Evolutionary conservation across 2,329 filamentous ascomycete species (phyloP).

Genomic region (Incumbomyces delicatus): DNA sequence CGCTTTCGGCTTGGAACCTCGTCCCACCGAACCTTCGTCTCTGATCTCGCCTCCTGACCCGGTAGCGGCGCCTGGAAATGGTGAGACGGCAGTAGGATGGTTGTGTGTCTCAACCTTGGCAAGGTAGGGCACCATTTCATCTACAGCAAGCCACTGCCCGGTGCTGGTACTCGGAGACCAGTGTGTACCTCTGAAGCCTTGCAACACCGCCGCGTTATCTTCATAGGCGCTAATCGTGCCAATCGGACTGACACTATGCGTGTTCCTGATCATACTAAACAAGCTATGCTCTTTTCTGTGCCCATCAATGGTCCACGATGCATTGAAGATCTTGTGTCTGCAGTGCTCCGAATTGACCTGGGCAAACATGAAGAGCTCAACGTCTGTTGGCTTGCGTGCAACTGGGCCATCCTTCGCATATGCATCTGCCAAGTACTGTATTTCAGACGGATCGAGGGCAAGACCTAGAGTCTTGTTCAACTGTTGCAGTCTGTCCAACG

Average conservation of each 20-base stretch:
- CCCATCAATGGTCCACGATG: slow-evolving; percentile 89
- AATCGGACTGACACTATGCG: slow-evolving; percentile 65
- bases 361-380: slow-evolving; percentile 98
- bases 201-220: slow-evolving; percentile 90
- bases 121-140: slow-evolving; percentile 77
- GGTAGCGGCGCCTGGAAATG: slow-evolving; percentile 85
- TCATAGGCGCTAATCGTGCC: slow-evolving; percentile 93
- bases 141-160: slow-evolving; percentile 77
- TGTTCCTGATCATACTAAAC: slow-evolving; percentile 95
- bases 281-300: slow-evolving; percentile 67
- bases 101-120: slow-evolving; percentile 98
- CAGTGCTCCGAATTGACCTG: slow-evolving; percentile 98
- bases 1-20: slow-evolving; percentile 86
- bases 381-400: slow-evolving; percentile 63
- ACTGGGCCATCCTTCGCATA: slow-evolving; percentile 56
- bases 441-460: slow-evolving; percentile 77
- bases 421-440: slow-evolving; percentile 84
- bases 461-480: slow-evolving; percentile 80
- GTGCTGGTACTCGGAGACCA: slow-evolving; percentile 85
- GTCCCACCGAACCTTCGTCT: slow-evolving; percentile 87
- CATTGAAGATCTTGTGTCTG: slow-evolving; percentile 87
- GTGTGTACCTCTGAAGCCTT: slow-evolving; percentile 60
- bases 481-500: slow-evolving; percentile 62
- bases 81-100: slow-evolving; percentile 90
- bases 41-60: slow-evolving; percentile 92